Evolutionary conservation across 1,139 yeast species (phyloP), one percentile per base, ranked within the genome.

Genomic region (Taphrina flavorubra): DNA sequence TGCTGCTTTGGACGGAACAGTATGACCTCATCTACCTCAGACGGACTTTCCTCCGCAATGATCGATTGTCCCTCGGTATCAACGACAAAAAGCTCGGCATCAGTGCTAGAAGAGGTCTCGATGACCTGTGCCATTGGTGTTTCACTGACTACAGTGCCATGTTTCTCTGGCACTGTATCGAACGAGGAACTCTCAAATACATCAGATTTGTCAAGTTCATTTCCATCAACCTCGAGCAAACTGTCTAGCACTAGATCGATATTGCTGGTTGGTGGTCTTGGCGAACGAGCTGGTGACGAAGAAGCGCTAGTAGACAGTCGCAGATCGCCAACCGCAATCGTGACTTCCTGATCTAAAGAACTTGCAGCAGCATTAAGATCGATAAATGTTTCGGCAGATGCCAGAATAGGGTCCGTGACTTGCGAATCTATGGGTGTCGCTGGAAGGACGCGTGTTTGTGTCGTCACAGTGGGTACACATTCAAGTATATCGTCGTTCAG

Each of bases 1-100:
- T 37, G 60, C 11, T 56, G 34, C 18, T 39, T 56, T 7, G 62
- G 62, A 18, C 44, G 42, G 42, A 58, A 58, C 7, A 31, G 39
- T n/a, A 58, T 8, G 20, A 44, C 44, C 34, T 58, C 62, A 8
- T 56, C 49, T 7, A 20, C 18, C 7, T 56, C 60, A 3, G 49
- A 20, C 14, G 16, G 37, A 25, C 20, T 34, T 14, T 37, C 14
- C 7, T 42, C 49, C 25, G 42, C 13, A 7, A 44, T 10, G 14
- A 14, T 16, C 25, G 40, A 16, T n/a, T 58, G 53, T 20, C 62
- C 62, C 14, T 42, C 14, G 8, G 31, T 20, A 44, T 58, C 62
- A 13, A 58, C 46, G 14, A 58, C 51, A 44, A 58, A 58, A 14
- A 58, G 60, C 16, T 56, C 60, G n/a, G 60, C 36, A 13, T 56